Base-by-base conservation (phyloP, 2,329 filamentous ascomycete genomes). In the Canariomyces notabilis region DNA sequence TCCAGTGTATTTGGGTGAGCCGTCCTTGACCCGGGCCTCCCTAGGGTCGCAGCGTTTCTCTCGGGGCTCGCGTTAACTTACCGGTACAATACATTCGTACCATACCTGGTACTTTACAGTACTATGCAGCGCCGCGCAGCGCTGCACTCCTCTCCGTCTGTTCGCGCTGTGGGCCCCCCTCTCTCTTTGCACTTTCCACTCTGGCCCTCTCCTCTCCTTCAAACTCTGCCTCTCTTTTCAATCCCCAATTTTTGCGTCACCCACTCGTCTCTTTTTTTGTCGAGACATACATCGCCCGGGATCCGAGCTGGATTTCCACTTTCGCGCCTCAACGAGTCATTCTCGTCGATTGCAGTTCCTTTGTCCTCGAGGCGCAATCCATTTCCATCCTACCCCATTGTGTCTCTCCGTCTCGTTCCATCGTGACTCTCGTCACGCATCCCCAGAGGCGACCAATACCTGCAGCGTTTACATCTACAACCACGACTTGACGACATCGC, bases 351-450 rank as follows among this genome's bases (percentile, higher is more conserved):
- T 55, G 52, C 47, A 52, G 39, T 48, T 50, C 52, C 57, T 57
- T 60, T 58, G 58, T 58, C 56, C 53, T 58, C 59, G 55, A 61
- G 58, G 56, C 61, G 58, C 58, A 60, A 56, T 39, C 50, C 31
- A 15, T 47, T 46, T 48, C 46, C 47, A 39, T 49, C 51, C 40
- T 42, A 33, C 49, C 48, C 52, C 50, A 56, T 59, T 54, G 56
- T 58, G 52, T 39, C 37, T 32, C 16, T 45, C 37, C 46, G 39
- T 46, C 50, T 49, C 51, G 49, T 47, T 36, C 37, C 26, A 35
- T 35, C 44, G 44, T 50, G 48, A 50, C 50, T 37, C 38, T 51
- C 49, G 48, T 46, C 42, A 50, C 51, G 16, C 29, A 18, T 42
- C 42, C 47, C 44, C 48, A 38, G 29, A 26, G 33, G 35, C 22